Percentiles rank a stretch among this genome's conserved stretches.
Conservation (phyloP, 176 grass and related monocot genomes). For the Luzula sylvatica region DNA sequence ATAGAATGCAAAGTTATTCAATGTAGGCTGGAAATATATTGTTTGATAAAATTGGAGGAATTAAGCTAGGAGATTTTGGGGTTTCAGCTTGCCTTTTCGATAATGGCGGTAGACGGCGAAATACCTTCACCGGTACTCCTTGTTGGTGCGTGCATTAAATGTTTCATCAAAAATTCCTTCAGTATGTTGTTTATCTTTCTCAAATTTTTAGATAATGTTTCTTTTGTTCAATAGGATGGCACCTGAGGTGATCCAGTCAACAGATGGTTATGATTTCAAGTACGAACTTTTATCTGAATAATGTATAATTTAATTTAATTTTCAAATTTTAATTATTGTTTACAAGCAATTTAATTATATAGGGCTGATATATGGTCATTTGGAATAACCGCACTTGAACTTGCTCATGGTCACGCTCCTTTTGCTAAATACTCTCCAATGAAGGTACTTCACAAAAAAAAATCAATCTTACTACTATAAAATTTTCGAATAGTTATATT, state of each 20-base stretch:
- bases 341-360: conserved; percentile 11
- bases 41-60: conserved; percentile 53
- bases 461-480: background rate
- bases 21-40: conserved; percentile 96
- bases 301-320: conserved; percentile 8
- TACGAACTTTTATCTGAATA: conserved; percentile 24
- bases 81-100: conserved; percentile 98
- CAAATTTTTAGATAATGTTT: conserved; percentile 3
- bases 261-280: conserved; percentile 98
- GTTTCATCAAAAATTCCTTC: conserved; percentile 20
- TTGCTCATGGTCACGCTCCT: conserved; percentile 94
- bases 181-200: background rate
- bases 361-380: conserved; percentile 99
- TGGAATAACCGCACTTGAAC: conserved; percentile 97
- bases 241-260: conserved; percentile 83
- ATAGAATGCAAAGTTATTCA: conserved; percentile 12
- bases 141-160: conserved; percentile 55
- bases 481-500: background rate
- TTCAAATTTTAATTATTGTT: conserved; percentile 1
- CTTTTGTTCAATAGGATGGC: conserved; percentile 74
- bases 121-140: conserved; percentile 94
- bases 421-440: conserved; percentile 96
- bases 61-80: conserved; percentile 97
- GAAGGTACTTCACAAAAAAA: conserved; percentile 41
- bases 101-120: conserved; percentile 77